Percentiles rank a stretch among this genome's conserved stretches.
phyloP scores from a whole-genome alignment of 441 rosid species.

The Gossypium trilobum region DNA sequence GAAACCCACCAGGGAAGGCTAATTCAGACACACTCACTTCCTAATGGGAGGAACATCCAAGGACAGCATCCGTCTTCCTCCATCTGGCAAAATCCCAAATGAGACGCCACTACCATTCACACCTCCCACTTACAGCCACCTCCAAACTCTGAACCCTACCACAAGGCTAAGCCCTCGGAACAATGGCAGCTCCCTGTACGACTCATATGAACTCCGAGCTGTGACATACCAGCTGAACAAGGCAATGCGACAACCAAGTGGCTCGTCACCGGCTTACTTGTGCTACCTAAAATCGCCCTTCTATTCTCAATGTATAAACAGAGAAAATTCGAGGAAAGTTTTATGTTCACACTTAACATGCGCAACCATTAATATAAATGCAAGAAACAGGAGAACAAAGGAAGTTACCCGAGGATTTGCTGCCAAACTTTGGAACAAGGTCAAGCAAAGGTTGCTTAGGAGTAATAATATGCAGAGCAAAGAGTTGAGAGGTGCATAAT shows the following conservation, averaged over 20 bases:
- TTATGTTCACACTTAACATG: not conserved
- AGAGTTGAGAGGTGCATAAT: not conserved
- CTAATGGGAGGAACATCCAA: constrained; percentile 17
- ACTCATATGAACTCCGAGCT: constrained; percentile 36
- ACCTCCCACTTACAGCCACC: not conserved
- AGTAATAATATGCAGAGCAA: constrained; percentile 14
- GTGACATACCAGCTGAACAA: constrained; percentile 38
- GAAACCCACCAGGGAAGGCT: not conserved
- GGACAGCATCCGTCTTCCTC: not conserved
- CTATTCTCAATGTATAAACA: constrained; percentile 17
- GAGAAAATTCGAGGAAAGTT: constrained; percentile 23
- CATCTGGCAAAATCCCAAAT: not conserved
- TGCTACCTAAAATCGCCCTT: constrained; percentile 26
- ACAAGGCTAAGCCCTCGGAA: constrained; percentile 21
- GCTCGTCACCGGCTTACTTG: constrained; percentile 24
- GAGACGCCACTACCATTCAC: not conserved
- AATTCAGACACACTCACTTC: not conserved
- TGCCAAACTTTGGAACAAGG: constrained; percentile 36
- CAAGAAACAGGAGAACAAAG: not conserved
- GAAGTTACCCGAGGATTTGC: constrained; percentile 19
- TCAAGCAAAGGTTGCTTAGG: constrained; percentile 25
- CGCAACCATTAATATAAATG: not conserved
- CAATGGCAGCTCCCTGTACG: constrained; percentile 37
- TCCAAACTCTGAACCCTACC: constrained; percentile 13
- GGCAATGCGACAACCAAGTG: constrained; percentile 25